These are phyloP conservation scores for Phycomyces nitens DNA, from an alignment of 192 early-diverging fungal genomes.

Conservation along the genomic window DNA sequence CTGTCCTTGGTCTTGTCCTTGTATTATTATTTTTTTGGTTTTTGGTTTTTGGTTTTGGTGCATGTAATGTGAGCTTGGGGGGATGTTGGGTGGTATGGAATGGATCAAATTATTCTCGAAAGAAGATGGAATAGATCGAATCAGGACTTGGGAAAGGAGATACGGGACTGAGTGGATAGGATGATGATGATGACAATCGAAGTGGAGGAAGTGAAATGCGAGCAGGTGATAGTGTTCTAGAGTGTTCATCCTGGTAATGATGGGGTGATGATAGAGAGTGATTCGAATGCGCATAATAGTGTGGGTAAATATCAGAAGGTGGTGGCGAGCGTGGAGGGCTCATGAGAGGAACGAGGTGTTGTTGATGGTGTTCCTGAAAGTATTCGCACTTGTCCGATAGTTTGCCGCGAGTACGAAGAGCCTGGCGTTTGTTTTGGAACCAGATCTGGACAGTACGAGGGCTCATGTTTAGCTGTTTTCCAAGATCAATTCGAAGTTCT, in stretches of 20 bases:
- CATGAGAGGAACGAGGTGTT: not conserved
- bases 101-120: constrained; percentile 4
- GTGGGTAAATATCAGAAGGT: not conserved
- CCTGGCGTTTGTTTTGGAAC: constrained; percentile 90
- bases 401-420: constrained; percentile 22
- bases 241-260: not conserved
- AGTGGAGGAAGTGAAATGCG: constrained; percentile 15
- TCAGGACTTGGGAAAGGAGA: constrained; percentile 20
- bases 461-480: constrained; percentile 71
- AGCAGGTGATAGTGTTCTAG: not conserved
- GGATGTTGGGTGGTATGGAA: not conserved
- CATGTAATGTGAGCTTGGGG: no score
- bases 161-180: constrained; percentile 5
- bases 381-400: not conserved
- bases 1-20: no score
- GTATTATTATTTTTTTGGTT: no score
- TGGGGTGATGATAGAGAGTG: not conserved
- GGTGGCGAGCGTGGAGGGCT: constrained; percentile 3
- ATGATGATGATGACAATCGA: constrained; percentile 3
- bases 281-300: constrained; percentile 2
- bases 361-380: not conserved
- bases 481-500: constrained; percentile 67
- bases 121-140: constrained; percentile 11
- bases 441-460: constrained; percentile 86
- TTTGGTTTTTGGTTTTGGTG: no score